Conservation (phyloP, 257 asterid species). For the Solanum raphanifolium region DNA sequence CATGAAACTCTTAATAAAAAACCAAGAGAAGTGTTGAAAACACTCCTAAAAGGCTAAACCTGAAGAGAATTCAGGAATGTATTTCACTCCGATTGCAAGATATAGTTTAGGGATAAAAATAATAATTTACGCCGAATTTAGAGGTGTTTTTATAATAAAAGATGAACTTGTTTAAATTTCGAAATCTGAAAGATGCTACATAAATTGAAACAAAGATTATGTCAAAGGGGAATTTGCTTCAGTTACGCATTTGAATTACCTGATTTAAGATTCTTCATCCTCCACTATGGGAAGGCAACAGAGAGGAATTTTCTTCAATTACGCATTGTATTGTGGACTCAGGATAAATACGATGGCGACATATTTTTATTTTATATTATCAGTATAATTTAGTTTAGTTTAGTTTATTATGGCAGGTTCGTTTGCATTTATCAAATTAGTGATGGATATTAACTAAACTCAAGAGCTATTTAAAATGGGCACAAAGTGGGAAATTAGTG, state of each 20-base stretch:
- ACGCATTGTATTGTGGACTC: background rate
- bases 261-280: background rate
- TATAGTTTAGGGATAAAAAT: rapidly evolving
- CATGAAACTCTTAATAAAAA: no score
- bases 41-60: no score
- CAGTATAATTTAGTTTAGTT: background rate
- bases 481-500: background rate
- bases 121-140: no score
- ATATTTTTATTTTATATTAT: no score
- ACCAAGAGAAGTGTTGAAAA: no score
- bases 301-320: background rate
- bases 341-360: background rate
- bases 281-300: background rate
- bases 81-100: no score
- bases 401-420: background rate
- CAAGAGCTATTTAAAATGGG: background rate
- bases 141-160: no score
- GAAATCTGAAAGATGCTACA: rapidly evolving
- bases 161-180: no score
- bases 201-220: no score
- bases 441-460: background rate
- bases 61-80: no score
- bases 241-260: no score
- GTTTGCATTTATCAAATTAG: no score
- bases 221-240: background rate